These are phyloP conservation scores for Thalassiosira livingstoniorum DNA, from an alignment of 352 stramenopile genomes.

Conservation along the genomic window DNA sequence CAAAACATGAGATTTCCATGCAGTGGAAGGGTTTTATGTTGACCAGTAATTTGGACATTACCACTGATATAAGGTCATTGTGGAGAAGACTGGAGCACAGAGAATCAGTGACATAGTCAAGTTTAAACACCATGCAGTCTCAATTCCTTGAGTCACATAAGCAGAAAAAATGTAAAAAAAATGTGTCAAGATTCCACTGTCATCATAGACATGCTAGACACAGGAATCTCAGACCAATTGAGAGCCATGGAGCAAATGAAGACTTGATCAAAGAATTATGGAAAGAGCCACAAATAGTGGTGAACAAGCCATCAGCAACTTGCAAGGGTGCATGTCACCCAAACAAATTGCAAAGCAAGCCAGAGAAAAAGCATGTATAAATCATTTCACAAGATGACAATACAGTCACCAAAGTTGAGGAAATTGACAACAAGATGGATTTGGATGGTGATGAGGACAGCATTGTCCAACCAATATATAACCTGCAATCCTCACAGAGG, in stretches of 20 bases:
- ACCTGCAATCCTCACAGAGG: no score
- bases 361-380: no score
- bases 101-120: conserved; percentile 4
- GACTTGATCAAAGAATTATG: no score
- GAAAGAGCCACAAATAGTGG: no score
- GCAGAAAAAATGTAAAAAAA: conserved; percentile 1
- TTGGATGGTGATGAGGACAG: no score
- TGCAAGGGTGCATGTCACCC: no score
- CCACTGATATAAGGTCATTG: background rate
- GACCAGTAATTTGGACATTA: background rate
- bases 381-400: no score
- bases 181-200: background rate
- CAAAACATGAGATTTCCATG: conserved; percentile 16
- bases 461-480: no score
- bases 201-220: background rate
- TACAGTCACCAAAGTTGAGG: no score
- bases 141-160: background rate
- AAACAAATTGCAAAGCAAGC: no score
- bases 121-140: background rate
- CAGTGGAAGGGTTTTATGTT: conserved; percentile 11
- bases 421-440: no score
- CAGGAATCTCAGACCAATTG: background rate
- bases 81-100: background rate
- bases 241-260: background rate
- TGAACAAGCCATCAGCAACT: no score